A percentile compares a stretch with the other conserved stretches of the same genome.
These are phyloP conservation scores for Diaporthe sp. DNA, from an alignment of 2,329 filamentous ascomycete genomes.

Conservation along the genomic window DNA sequence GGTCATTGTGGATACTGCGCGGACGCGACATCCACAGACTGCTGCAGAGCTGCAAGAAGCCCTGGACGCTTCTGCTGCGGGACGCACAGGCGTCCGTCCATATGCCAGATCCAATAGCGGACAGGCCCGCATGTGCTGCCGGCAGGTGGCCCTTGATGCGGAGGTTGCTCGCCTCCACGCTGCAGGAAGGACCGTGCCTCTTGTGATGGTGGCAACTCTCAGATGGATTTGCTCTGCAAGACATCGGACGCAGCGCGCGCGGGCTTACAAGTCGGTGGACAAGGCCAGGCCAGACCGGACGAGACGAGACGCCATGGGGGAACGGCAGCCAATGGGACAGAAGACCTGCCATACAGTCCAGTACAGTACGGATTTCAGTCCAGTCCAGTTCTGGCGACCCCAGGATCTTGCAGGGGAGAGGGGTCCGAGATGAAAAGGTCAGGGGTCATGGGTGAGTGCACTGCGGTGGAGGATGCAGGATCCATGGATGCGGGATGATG, in stretches of 20 bases:
- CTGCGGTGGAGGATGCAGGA: conserved; percentile 7
- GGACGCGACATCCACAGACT: conserved; percentile 34
- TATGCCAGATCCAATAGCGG: conserved; percentile 37
- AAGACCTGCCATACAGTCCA: neutral
- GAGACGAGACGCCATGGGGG: conserved; percentile 24
- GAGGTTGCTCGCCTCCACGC: conserved; percentile 16
- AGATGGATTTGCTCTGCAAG: conserved; percentile 31
- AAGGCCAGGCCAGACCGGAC: conserved; percentile 19
- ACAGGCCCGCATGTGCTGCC: conserved; percentile 39
- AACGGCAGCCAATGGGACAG: neutral
- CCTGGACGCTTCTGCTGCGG: conserved; percentile 39
- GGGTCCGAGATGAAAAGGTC: conserved; percentile 4
- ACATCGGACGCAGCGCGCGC: conserved; percentile 34
- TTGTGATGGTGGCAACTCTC: conserved; percentile 27
- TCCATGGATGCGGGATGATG: conserved; percentile 18
- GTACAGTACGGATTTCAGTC: neutral
- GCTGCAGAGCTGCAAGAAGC: conserved; percentile 39
- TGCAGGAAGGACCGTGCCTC: conserved; percentile 26
- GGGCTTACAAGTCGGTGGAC: conserved; percentile 14
- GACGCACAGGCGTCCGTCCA: conserved; percentile 33
- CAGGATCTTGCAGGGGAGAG: conserved; percentile 24
- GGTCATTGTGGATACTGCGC: conserved; percentile 2
- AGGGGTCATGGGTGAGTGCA: conserved; percentile 22
- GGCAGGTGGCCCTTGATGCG: conserved; percentile 33
- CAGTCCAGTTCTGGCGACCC: neutral